Evolutionary conservation across 2,329 filamentous ascomycete genomes (phyloP).

Genomic region (Beauveria rudraprayagi): DNA sequence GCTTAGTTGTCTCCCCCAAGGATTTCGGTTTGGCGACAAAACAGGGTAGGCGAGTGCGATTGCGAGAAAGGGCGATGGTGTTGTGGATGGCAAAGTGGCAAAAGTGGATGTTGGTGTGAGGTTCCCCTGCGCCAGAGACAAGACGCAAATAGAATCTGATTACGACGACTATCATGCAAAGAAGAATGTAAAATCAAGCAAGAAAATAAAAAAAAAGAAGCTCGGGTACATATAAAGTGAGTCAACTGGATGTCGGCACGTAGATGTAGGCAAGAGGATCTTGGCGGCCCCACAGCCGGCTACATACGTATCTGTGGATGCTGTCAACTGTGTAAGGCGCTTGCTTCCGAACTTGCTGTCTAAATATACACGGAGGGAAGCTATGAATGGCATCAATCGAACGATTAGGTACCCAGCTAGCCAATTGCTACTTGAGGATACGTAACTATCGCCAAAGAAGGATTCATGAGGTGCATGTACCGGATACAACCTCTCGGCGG

Average conservation of each 20-base stretch:
- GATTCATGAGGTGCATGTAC: neutral
- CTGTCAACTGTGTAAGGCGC: neutral
- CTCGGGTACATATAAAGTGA: neutral
- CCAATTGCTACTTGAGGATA: neutral
- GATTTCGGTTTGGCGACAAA: neutral
- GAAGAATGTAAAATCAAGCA: neutral
- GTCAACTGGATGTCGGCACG: neutral
- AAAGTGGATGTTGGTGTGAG: neutral
- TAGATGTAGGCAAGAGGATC: conserved; percentile 4
- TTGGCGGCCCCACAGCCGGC: neutral
- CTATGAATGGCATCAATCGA: conserved; percentile 4
- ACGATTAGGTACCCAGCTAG: neutral
- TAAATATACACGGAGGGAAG: neutral
- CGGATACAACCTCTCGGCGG: neutral
- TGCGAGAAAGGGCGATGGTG: neutral
- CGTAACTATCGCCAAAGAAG: neutral
- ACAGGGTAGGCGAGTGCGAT: neutral
- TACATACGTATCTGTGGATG: too few relatives aligned
- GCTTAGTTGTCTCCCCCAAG: neutral
- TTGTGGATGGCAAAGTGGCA: neutral
- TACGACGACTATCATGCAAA: neutral
- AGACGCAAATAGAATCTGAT: neutral
- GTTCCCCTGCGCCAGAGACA: neutral
- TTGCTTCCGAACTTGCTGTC: too few relatives aligned
- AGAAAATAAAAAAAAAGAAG: neutral